A percentile compares a stretch with the other conserved stretches of the same genome.
phyloP scores from a whole-genome alignment of 1,284 basidiomycete genomes.

The Puccinia novopanici region DNA sequence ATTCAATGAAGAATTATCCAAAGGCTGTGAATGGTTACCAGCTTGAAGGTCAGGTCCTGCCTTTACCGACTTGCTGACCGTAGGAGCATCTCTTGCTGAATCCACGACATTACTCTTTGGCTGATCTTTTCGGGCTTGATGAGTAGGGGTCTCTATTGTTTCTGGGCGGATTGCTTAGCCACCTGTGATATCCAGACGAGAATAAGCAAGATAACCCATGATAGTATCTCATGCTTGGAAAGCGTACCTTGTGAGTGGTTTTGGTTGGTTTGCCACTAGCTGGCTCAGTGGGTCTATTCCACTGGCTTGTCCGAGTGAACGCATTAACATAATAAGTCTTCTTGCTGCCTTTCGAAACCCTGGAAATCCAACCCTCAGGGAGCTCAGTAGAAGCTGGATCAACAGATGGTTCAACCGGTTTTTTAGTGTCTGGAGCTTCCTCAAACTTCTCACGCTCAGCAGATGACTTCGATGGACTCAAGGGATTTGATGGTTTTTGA shows the following conservation, averaged over 20 bases:
- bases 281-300: slow-evolving; percentile 45
- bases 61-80: slow-evolving; percentile 7
- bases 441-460: slow-evolving; percentile 34
- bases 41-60: slow-evolving; percentile 15
- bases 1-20: background rate
- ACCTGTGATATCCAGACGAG: background rate
- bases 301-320: slow-evolving; percentile 48
- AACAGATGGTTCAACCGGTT: slow-evolving; percentile 21
- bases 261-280: slow-evolving; percentile 26
- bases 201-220: slow-evolving; percentile 9
- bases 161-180: slow-evolving; percentile 7
- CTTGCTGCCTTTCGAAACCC: slow-evolving; percentile 42
- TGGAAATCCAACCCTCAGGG: slow-evolving; percentile 46
- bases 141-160: slow-evolving; percentile 5
- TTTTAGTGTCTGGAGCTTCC: slow-evolving; percentile 10
- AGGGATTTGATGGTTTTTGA: slow-evolving; percentile 1
- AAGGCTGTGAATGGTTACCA: background rate
- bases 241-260: slow-evolving; percentile 32
- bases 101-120: slow-evolving; percentile 11
- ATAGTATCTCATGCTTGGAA: slow-evolving; percentile 1
- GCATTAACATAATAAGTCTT: slow-evolving; percentile 51
- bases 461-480: slow-evolving; percentile 27
- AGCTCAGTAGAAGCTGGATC: slow-evolving; percentile 16
- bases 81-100: background rate
- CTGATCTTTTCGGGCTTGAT: background rate